These are phyloP conservation scores for Kazachstania martiniae DNA, from an alignment of 805 yeast species.

Conservation along the genomic window DNA sequence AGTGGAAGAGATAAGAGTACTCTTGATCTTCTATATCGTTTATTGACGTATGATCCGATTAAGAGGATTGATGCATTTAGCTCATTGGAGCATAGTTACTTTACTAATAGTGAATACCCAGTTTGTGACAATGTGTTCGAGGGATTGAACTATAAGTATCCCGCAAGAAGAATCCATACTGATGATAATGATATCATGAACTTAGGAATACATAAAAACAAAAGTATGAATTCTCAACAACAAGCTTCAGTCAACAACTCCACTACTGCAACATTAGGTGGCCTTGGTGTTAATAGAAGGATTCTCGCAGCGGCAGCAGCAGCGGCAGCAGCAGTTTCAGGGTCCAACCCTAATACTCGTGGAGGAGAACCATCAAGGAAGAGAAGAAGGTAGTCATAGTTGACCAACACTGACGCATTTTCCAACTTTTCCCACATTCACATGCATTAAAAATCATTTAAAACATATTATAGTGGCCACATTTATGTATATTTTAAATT, in stretches of 20 bases:
- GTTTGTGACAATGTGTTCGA: conserved; percentile 74
- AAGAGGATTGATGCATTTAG: conserved; percentile 66
- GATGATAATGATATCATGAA: conserved; percentile 70
- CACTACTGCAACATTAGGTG: conserved; percentile 21
- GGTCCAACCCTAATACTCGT: conserved; percentile 12
- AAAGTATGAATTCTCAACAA: conserved; percentile 13
- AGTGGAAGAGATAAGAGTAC: conserved; percentile 69
- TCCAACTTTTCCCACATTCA: too few relatives aligned
- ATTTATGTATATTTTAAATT: too few relatives aligned
- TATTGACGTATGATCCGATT: conserved; percentile 78
- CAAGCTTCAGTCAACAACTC: conserved; percentile 14
- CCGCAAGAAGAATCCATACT: conserved; percentile 74
- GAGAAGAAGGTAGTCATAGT: conserved; percentile 19
- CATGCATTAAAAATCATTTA: too few relatives aligned
- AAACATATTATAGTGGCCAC: too few relatives aligned
- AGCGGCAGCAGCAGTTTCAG: conserved; percentile 29
- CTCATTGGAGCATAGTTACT: conserved; percentile 70
- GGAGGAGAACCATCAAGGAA: conserved; percentile 21
- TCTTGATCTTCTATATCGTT: conserved; percentile 46
- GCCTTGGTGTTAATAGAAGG: conserved; percentile 27
- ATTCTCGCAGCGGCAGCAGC: conserved; percentile 31
- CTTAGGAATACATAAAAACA: conserved; percentile 14
- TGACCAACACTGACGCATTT: too few relatives aligned
- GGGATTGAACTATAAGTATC: conserved; percentile 63
- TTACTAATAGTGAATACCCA: conserved; percentile 47